A percentile compares a stretch with the other conserved stretches of the same genome.
Conservation (phyloP, 148 eudicot genomes). For the Pharnaceum exiguum region DNA sequence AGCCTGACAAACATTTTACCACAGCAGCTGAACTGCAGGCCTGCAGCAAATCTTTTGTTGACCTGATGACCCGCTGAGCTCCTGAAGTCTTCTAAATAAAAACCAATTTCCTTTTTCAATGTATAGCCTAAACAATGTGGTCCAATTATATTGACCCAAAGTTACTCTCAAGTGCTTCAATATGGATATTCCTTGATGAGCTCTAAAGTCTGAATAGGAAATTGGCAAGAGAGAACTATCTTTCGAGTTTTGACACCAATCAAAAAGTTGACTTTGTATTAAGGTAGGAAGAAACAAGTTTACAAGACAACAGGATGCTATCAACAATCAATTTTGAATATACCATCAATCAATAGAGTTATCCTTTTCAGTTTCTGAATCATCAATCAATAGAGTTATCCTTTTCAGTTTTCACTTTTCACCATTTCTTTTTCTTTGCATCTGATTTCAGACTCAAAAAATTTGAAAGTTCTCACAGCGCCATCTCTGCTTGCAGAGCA, state of each 20-base stretch:
- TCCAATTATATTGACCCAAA: too few species aligned
- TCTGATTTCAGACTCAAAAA: background rate
- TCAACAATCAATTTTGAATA: conserved; percentile 12
- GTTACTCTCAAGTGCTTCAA: too few species aligned
- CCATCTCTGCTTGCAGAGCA: conserved; percentile 60
- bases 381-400: background rate
- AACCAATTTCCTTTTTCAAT: too few species aligned
- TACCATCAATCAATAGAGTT: conserved; percentile 6
- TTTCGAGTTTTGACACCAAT: conserved; percentile 10
- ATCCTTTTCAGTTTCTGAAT: background rate
- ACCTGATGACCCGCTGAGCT: too few species aligned
- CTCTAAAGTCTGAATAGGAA: too few species aligned
- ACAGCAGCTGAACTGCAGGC: too few species aligned
- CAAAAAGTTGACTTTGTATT: conserved; percentile 5
- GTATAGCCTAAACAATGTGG: too few species aligned
- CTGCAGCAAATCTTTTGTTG: too few species aligned
- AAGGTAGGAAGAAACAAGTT: conserved; percentile 7
- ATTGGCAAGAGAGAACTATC: too few species aligned
- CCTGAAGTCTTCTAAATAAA: too few species aligned
- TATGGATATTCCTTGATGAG: too few species aligned
- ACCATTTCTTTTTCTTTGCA: background rate
- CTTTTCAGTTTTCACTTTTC: background rate
- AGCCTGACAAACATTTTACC: too few species aligned
- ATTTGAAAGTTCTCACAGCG: conserved; percentile 25
- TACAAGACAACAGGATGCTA: conserved; percentile 18